Evolutionary conservation across 2,329 filamentous ascomycete genomes (phyloP), one percentile per base, ranked within the genome.

Genomic region (Colletotrichum spinosum): DNA sequence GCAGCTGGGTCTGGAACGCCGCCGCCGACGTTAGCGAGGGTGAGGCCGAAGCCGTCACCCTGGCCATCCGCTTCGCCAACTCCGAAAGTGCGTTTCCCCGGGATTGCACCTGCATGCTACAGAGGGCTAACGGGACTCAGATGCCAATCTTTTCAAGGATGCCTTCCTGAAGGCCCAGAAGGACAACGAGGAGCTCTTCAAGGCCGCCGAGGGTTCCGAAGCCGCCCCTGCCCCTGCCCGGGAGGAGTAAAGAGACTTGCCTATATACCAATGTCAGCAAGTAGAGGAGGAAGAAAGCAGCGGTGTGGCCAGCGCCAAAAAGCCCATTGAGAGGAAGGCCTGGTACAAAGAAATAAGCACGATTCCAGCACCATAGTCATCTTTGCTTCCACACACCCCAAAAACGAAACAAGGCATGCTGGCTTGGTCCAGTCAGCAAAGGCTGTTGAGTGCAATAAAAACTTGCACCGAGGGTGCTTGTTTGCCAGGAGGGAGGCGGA

Each of bases 1-100:
- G 96, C 80, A 97, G 92, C 84, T 99, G 96, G 96, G 96, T 99
- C 72, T 99, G 96, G 96, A 98, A 97, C 77, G 95, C 94, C 67
- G 92, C 94, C 64, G 96, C 96, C 71, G 96, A 99, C 86, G 95
- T 98, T 73, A 97, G 93, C 76, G 96, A 99, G 86, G 96, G 96
- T 68, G 95, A 97, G 84, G 92, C 96, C 69, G 96, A 99, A 86
- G 93, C 94, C 60, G 91, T 94, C 76, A 99, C 96, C 60, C 87
- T 99, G 75, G 96, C 96, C 70, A 98, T 99, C 74, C 94, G 96
- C 72, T 97, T 99, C 76, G 95, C 92, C 83, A 99, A 98, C 86
- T 91, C 92, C 72, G 96, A 99, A 78, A 98, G 94, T 97, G 86
- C 78, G 91, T 87, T 3, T 2, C 13, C 33, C 33, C 35, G n/a